Evolutionary conservation across 495 filamentous ascomycete species (phyloP).

Genomic region (Aspergillus diversus): DNA sequence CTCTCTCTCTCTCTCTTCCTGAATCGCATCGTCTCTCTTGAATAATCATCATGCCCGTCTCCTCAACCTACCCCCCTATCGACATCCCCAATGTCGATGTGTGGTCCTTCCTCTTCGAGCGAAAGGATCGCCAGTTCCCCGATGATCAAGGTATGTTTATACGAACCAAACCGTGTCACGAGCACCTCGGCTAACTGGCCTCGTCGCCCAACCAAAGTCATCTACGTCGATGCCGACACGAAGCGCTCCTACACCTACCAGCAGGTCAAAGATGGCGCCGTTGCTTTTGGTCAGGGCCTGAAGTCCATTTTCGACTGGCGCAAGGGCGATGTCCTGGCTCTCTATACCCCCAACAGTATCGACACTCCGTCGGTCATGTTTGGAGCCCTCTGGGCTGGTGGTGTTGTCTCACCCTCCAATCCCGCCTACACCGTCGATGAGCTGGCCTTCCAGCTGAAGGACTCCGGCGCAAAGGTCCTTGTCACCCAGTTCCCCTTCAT

Average conservation of each 20-base stretch:
- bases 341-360: slow-evolving; percentile 76
- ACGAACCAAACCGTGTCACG: neutral
- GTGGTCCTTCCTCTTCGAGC: slow-evolving; percentile 79
- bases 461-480: slow-evolving; percentile 76
- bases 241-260: slow-evolving; percentile 73
- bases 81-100: slow-evolving; percentile 60
- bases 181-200: slow-evolving; percentile 19
- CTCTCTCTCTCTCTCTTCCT: neutral
- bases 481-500: slow-evolving; percentile 71
- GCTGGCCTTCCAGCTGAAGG: slow-evolving; percentile 83
- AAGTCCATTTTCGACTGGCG: slow-evolving; percentile 72
- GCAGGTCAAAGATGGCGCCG: slow-evolving; percentile 64
- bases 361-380: slow-evolving; percentile 73
- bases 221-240: slow-evolving; percentile 78
- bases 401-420: slow-evolving; percentile 79
- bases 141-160: slow-evolving; percentile 53
- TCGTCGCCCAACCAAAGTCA: slow-evolving; percentile 53
- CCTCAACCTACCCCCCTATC: slow-evolving; percentile 41
- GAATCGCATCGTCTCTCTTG: slow-evolving; percentile 21
- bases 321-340: slow-evolving; percentile 75
- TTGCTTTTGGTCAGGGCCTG: slow-evolving; percentile 80
- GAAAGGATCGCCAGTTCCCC: slow-evolving; percentile 66
- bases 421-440: slow-evolving; percentile 86
- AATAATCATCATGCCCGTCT: slow-evolving; percentile 43
- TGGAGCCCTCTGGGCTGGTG: slow-evolving; percentile 85